Evolutionary conservation across 345 rosid genomes (phyloP).

Genomic region (Moricandia arvensis): DNA sequence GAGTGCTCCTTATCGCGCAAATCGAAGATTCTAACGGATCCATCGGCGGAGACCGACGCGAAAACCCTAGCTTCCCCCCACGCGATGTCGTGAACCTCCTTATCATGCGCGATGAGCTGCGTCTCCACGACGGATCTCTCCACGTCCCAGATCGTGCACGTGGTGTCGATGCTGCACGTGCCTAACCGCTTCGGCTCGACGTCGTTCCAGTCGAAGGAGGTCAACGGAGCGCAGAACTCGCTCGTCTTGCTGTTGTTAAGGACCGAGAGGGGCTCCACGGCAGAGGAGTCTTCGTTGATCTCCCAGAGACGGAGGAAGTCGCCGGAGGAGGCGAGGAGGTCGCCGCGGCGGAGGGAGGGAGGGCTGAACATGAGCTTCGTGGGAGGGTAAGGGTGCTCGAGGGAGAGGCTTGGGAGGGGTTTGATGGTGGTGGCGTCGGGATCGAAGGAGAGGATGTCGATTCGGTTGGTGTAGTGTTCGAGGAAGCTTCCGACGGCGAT

Average conservation of each 20-base stretch:
- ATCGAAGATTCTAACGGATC: slow-evolving; percentile 74
- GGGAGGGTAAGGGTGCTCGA: slow-evolving; percentile 80
- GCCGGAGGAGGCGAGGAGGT: slow-evolving; percentile 76
- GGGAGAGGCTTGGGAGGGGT: slow-evolving; percentile 52
- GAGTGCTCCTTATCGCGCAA: slow-evolving; percentile 78
- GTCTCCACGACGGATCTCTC: slow-evolving; percentile 80
- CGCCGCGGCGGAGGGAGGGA: slow-evolving; percentile 41
- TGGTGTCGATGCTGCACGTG: slow-evolving; percentile 87
- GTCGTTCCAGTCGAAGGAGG: slow-evolving; percentile 97
- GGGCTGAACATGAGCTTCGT: slow-evolving; percentile 83
- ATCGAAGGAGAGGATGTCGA: slow-evolving; percentile 80
- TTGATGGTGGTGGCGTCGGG: slow-evolving; percentile 63
- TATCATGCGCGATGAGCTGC: slow-evolving; percentile 82
- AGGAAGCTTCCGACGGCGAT: slow-evolving; percentile 91
- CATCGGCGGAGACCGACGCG: slow-evolving; percentile 78
- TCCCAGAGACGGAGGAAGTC: slow-evolving; percentile 84
- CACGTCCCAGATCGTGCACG: slow-evolving; percentile 94
- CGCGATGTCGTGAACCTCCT: slow-evolving; percentile 80
- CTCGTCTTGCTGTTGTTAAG: slow-evolving; percentile 72
- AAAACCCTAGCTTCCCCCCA: slow-evolving; percentile 86
- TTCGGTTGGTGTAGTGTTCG: slow-evolving; percentile 78
- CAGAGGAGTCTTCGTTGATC: slow-evolving; percentile 39
- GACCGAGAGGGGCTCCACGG: slow-evolving; percentile 51
- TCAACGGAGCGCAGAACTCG: slow-evolving; percentile 77
- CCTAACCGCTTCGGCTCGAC: slow-evolving; percentile 88